Base-by-base conservation (phyloP, 2,329 filamentous ascomycete genomes). In the Aureobasidium leucospermi region DNA sequence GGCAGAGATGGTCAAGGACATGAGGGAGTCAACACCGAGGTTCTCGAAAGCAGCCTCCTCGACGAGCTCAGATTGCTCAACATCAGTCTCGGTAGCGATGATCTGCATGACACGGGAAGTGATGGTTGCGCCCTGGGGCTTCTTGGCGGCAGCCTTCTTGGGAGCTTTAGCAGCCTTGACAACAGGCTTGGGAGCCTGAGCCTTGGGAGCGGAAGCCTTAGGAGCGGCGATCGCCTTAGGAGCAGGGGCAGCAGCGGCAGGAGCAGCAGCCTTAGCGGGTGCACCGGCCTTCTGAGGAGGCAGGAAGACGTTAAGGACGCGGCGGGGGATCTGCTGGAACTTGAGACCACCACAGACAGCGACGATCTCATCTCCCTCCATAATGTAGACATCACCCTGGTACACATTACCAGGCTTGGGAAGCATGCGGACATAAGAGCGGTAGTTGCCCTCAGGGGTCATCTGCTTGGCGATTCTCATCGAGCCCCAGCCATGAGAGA, bases 241-340 rank as follows among this genome's bases (percentile, higher is more conserved):
- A 53, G 72, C 63, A 28, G 75, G 67, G 47, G 74, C 68, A 55
- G 72, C 63, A 28, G 75, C 67, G 11, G 31, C 42, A 28, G 71
- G 63, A 43, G 75, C 67, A 34, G 71, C 69, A 43, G 74, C 71
- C 23, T 73, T 70, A 41, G 71, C 73, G 62, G 67, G 60, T 13
- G 62, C 52, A 19, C 63, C 65, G 58, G 67, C 68, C 62, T 81
- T 81, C 49, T 78, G 76, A 1, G 85, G 85, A 58, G 86, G 85
- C 63, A 89, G 74, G 70, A 89, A 81, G 65, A 84, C 80, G 75
- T 87, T 86, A 62, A 88, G 76, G 28, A 85, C 77, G 66, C 82
- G 81, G 66, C 86, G 84, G 38, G 85, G 85, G 58, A 87, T 85
- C 65, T 82, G 78, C 69, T 84, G 81, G 76, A 88, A 88, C 72